Conservation (phyloP, 768 basidiomycete genomes). For the Phaffia australis region DNA sequence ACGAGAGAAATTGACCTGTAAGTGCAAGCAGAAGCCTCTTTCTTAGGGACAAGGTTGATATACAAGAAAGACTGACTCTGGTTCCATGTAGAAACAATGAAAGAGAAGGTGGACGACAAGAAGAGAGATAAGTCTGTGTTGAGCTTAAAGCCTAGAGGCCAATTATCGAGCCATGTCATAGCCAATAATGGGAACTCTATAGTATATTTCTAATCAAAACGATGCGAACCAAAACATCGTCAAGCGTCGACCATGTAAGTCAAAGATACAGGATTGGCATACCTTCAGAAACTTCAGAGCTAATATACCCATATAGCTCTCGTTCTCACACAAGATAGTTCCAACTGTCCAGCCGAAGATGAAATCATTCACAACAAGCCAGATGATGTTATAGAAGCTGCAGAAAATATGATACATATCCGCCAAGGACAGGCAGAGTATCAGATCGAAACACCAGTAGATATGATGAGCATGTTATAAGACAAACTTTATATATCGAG, state of each 20-base stretch:
- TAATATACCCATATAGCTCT: constrained; percentile 33
- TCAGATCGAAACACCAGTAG: not conserved
- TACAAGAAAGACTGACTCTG: constrained; percentile 45
- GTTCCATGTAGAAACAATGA: constrained; percentile 57
- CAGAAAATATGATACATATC: not conserved
- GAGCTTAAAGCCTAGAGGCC: constrained; percentile 92
- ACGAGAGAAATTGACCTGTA: constrained; percentile 26
- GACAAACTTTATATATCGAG: constrained; percentile 57
- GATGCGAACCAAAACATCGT: not conserved
- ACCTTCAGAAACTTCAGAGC: constrained; percentile 1
- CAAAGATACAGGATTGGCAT: constrained; percentile 4
- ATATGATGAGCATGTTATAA: not conserved
- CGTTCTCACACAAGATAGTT: constrained; percentile 58
- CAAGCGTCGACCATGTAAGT: not conserved
- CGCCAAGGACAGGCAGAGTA: not conserved
- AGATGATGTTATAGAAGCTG: constrained; percentile 83
- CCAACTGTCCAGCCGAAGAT: constrained; percentile 69
- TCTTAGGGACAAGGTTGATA: constrained; percentile 16
- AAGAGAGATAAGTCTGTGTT: constrained; percentile 87
- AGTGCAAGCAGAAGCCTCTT: constrained; percentile 35
- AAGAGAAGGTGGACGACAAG: constrained; percentile 61
- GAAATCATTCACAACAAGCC: constrained; percentile 82
- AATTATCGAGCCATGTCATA: constrained; percentile 77
- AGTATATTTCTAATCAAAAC: constrained; percentile 37
- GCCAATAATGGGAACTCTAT: constrained; percentile 46